Evolutionary conservation across 345 rosid species (phyloP).

Genomic region (Erucastrum elatum): DNA sequence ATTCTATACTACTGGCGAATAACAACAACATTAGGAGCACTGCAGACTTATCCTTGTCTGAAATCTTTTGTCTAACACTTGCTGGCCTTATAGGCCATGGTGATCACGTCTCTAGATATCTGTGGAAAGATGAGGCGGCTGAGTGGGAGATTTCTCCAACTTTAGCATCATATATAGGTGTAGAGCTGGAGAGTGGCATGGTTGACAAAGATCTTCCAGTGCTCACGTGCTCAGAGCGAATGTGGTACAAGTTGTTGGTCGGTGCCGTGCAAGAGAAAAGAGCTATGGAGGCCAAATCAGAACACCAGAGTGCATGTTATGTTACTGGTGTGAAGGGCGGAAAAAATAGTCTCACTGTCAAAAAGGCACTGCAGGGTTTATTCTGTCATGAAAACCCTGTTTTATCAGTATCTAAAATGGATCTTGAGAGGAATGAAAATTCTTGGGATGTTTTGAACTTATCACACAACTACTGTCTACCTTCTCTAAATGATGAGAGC

Average conservation of each 20-base stretch:
- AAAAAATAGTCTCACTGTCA: slow-evolving; percentile 19
- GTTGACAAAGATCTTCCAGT: slow-evolving; percentile 41
- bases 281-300: slow-evolving; percentile 38
- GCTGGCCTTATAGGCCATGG: slow-evolving; percentile 80
- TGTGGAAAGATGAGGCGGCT: slow-evolving; percentile 48
- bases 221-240: slow-evolving; percentile 49
- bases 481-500: slow-evolving; percentile 74
- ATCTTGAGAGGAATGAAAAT: slow-evolving; percentile 52
- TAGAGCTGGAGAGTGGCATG: slow-evolving; percentile 30
- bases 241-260: slow-evolving; percentile 58
- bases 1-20: slow-evolving; percentile 20
- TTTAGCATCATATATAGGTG: slow-evolving; percentile 36
- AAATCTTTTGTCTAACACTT: slow-evolving; percentile 71
- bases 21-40: slow-evolving; percentile 37
- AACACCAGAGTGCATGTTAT: slow-evolving; percentile 35
- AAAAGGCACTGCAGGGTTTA: slow-evolving; percentile 42
- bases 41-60: slow-evolving; percentile 70
- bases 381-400: slow-evolving; percentile 85
- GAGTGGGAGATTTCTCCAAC: slow-evolving; percentile 44
- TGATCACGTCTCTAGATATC: slow-evolving; percentile 62
- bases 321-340: slow-evolving; percentile 34
- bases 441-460: slow-evolving; percentile 60
- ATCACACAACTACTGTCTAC: slow-evolving; percentile 58
- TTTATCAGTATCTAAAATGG: slow-evolving; percentile 56
- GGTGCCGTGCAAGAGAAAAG: slow-evolving; percentile 49